These are phyloP conservation scores for Jimgerdemannia flammicorona DNA, from an alignment of 192 early-diverging fungal species.

Conservation along the genomic window DNA sequence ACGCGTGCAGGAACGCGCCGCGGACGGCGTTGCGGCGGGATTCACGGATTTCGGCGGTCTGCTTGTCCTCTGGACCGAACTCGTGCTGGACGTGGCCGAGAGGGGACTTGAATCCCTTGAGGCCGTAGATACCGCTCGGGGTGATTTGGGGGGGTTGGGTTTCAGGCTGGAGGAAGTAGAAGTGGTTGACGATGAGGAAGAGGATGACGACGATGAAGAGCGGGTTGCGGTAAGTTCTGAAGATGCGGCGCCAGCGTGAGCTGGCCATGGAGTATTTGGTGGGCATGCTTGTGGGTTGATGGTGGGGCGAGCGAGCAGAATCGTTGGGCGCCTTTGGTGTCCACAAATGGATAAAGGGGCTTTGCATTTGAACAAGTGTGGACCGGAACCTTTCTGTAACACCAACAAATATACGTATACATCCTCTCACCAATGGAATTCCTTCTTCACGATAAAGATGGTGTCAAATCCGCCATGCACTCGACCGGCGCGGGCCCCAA, in stretches of 20 bases:
- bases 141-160: background rate
- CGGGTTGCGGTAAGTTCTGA: background rate
- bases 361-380: no score
- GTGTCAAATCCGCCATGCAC: no score
- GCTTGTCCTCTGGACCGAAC: conserved; percentile 13
- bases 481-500: no score
- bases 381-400: no score
- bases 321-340: no score
- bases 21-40: conserved; percentile 43
- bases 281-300: no score
- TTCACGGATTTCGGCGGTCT: conserved; percentile 9
- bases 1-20: conserved; percentile 61
- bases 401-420: no score
- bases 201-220: background rate
- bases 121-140: background rate
- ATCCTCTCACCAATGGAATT: no score
- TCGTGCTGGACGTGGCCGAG: conserved; percentile 10
- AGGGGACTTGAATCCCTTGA: background rate
- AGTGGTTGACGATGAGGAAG: background rate
- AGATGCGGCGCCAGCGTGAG: background rate
- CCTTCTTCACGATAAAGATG: no score
- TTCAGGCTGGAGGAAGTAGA: background rate
- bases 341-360: no score
- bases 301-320: no score
- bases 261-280: no score